Base-by-base conservation (phyloP, 805 yeast species). In the Vanderwaltozyma polyspora region DNA sequence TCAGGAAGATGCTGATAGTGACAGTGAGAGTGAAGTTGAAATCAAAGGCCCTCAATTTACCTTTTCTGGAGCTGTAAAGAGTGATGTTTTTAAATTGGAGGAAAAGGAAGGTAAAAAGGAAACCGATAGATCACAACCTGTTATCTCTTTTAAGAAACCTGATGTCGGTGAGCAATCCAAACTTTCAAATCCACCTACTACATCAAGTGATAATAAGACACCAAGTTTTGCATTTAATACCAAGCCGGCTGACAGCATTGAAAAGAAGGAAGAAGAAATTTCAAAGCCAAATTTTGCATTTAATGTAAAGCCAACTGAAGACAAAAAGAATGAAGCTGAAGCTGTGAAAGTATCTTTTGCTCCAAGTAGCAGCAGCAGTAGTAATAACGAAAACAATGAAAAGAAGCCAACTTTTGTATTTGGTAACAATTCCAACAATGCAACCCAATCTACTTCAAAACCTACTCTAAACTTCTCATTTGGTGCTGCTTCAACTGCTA, bases 21-120 rank as follows among this genome's bases (percentile, higher is more conserved):
- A 56, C 24, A 54, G 60, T 32, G 62, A 52, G 37, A 42, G 47
- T 34, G 55, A 49, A 12, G 40, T 51, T 8, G 55, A 56, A 31
- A 50, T 57, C 17, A 51, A 61, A 28, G 68, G 68, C 12, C 70
- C 68, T 30, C 46, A 56, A 18, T 66, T 67, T 42, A 57, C 62
- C 24, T 59, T 66, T 28, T 33, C 54, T 5, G 59, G 57, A 12
- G 35, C 45, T n/a, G 48, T 57, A 2, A 55, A 57, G 30, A 53
- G 62, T 31, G 54, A 53, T 37, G 56, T 57, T 1, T 64, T 64
- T 40, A 61, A 57, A 26, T 43, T 64, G n/a, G 19, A 33, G 10
- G 31, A 35, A 13, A 40, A 37, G n/a, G 17, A 35, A 19, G 29
- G 29, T 19, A 24, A 37, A 10, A 25, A 32, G 19, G 29, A 19